A percentile compares a stretch with the other conserved stretches of the same genome.
Evolutionary conservation across 2,329 filamentous ascomycete genomes (phyloP).

Genomic region (Alternaria sp.): DNA sequence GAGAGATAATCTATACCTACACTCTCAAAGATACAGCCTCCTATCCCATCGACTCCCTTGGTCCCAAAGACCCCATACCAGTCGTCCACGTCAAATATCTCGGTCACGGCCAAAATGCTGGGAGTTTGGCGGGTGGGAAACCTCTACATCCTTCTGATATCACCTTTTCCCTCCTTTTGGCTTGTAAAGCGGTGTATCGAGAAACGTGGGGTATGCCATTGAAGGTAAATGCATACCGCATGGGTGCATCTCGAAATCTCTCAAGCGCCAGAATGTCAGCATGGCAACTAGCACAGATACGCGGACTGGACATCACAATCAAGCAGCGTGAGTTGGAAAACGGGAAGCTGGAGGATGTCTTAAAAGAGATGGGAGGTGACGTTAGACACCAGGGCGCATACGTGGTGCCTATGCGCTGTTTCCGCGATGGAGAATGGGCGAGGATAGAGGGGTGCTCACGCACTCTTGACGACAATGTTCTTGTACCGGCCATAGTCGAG

Average conservation of each 20-base stretch:
- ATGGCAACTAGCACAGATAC: constrained; percentile 26
- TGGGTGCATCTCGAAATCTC: neutral
- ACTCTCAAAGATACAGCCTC: constrained; percentile 16
- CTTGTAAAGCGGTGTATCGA: constrained; percentile 29
- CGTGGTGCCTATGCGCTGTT: constrained; percentile 5
- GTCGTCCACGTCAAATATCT: neutral
- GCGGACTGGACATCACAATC: constrained; percentile 24
- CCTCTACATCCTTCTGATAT: constrained; percentile 5
- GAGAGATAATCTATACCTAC: constrained; percentile 23
- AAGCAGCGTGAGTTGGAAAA: constrained; percentile 13
- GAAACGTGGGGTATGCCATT: constrained; percentile 26
- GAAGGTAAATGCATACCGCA: constrained; percentile 13
- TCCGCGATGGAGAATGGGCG: neutral
- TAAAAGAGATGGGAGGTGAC: constrained; percentile 3
- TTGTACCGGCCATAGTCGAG: neutral
- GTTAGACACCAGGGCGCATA: constrained; percentile 13
- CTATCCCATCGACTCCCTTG: constrained; percentile 1
- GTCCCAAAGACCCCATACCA: neutral
- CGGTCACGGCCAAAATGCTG: neutral
- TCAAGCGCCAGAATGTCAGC: neutral
- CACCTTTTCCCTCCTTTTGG: constrained; percentile 17
- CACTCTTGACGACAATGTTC: neutral
- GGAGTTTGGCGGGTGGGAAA: neutral
- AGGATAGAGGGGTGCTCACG: neutral
- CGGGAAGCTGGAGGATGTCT: neutral